Evolutionary conservation across 2,329 filamentous ascomycete species (phyloP), one percentile per base, ranked within the genome.

Genomic region (Rhinocladiella similis): DNA sequence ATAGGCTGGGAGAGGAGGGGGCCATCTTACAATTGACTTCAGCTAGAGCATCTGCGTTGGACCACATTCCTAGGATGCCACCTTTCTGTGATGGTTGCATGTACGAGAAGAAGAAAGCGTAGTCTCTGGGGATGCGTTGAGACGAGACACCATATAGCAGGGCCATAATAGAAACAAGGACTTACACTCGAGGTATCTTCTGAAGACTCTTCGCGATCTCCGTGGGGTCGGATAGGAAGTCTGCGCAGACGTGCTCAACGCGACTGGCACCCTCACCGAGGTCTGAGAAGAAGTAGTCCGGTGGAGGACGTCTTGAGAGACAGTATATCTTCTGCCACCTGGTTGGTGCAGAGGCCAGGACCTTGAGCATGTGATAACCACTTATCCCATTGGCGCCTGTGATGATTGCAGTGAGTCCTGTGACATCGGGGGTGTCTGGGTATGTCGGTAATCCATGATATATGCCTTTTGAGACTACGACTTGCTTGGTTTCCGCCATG

Each of bases 31-130:
- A 16, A 53, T 82, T 82, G 13, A 80, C 70, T 14, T 69, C 69
- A 16, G 73, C 72, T 65, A 82, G 67, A 56, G 79, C 75, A 19
- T 81, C 75, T 3, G 75, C 77, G 62, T 79, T 73, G 16, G 72
- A 74, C 77, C 78, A 82, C 18, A 80, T 64, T 1, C 71, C 70
- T 12, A 68, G 35, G 5, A 48, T 46, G 6, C 66, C 1, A 73
- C 75, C 13, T 70, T 66, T 56, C 76, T 77, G 77, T 19, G 72
- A 64, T 1, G 73, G 73, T 59, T 82, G 80, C 19, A 80, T 70
- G 69, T 82, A 82, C 1, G 77, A 77, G 56, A 77, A 81, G 69
- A 80, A 83, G 66, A 81, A 82, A 13, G 80, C 69, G 59, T 81
- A 73, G 55, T 77, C 77, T 1, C 57, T 59, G 25, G 10, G 16